A percentile compares a stretch with the other conserved stretches of the same genome.
phyloP scores from a whole-genome alignment of 139 green algal species.

The Closterium sp. region DNA sequence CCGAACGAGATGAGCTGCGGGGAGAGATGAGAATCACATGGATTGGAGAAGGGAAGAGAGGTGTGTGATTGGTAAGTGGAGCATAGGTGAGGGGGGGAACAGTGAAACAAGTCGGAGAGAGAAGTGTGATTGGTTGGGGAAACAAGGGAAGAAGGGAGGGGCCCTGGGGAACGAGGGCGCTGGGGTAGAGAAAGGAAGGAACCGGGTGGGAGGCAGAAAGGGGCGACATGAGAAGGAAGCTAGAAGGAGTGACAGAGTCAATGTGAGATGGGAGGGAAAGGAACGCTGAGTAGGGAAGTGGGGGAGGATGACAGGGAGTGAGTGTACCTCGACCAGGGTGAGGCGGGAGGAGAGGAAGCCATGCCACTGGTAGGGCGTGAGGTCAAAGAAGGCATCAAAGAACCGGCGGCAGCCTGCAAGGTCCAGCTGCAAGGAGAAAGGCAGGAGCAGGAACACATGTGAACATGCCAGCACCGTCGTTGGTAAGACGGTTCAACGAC shows the following conservation, averaged over 20 bases:
- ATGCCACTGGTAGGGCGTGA: conserved; percentile 88
- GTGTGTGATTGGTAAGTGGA: background rate
- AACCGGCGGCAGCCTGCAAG: conserved; percentile 82
- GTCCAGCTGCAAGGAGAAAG: conserved; percentile 51
- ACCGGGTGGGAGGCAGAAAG: too few relatives aligned
- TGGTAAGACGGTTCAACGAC: background rate
- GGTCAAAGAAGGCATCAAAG: conserved; percentile 93
- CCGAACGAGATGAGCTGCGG: conserved; percentile 39
- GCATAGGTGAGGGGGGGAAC: background rate
- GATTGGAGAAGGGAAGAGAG: background rate
- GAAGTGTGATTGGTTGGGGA: background rate
- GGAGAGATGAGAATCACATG: background rate
- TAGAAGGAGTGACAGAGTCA: too few relatives aligned
- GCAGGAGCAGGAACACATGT: too few relatives aligned
- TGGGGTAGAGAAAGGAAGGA: too few relatives aligned
- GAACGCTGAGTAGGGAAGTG: too few relatives aligned
- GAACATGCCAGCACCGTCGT: too few relatives aligned
- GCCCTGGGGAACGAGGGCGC: too few relatives aligned
- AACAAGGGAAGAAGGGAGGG: too few relatives aligned
- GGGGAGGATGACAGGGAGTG: background rate
- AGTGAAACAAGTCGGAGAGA: background rate
- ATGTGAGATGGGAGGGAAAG: too few relatives aligned
- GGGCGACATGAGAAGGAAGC: too few relatives aligned
- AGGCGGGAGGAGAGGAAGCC: conserved; percentile 85
- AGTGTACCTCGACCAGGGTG: conserved; percentile 20